Evolutionary conservation across 306 rosid species (phyloP).

Genomic region (Vigna trinervia): DNA sequence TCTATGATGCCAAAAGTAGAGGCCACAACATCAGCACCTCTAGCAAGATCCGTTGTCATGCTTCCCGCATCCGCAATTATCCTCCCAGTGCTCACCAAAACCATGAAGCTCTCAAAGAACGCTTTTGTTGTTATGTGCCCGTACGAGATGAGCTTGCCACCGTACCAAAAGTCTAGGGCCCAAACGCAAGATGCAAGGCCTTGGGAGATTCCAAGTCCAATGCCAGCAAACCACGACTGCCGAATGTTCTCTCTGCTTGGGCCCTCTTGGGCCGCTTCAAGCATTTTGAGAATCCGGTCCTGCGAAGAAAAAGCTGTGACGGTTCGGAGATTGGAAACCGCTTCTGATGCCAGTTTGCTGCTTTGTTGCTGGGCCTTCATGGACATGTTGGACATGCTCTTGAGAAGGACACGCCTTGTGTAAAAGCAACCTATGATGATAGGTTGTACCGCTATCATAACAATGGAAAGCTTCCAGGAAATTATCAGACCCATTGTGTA

Average conservation of each 20-base stretch:
- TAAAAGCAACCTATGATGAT: conserved; percentile 50
- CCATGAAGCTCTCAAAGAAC: conserved; percentile 43
- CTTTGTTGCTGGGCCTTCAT: conserved; percentile 53
- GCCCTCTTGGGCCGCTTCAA: conserved; percentile 46
- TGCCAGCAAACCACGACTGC: conserved; percentile 53
- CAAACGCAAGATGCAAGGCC: conserved; percentile 36
- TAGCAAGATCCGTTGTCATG: conserved; percentile 64
- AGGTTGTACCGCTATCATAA: conserved; percentile 55
- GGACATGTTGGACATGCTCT: conserved; percentile 50
- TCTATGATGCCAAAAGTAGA: conserved; percentile 50
- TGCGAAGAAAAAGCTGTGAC: conserved; percentile 64
- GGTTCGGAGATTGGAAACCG: conserved; percentile 52
- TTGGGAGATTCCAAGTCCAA: conserved; percentile 49
- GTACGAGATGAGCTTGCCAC: conserved; percentile 47
- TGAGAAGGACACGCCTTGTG: conserved; percentile 49
- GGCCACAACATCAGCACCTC: conserved; percentile 43
- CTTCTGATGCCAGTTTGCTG: conserved; percentile 56
- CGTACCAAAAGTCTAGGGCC: conserved; percentile 55
- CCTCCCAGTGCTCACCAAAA: conserved; percentile 49
- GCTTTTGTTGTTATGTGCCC: conserved; percentile 41
- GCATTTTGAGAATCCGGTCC: conserved; percentile 44
- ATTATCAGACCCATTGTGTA: conserved; percentile 58
- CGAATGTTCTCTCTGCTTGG: conserved; percentile 47
- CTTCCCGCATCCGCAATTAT: conserved; percentile 75
- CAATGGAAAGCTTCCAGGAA: conserved; percentile 58